phyloP scores from a whole-genome alignment of 129 eudicot genomes.

The Rutidosis leptorrhynchoides region DNA sequence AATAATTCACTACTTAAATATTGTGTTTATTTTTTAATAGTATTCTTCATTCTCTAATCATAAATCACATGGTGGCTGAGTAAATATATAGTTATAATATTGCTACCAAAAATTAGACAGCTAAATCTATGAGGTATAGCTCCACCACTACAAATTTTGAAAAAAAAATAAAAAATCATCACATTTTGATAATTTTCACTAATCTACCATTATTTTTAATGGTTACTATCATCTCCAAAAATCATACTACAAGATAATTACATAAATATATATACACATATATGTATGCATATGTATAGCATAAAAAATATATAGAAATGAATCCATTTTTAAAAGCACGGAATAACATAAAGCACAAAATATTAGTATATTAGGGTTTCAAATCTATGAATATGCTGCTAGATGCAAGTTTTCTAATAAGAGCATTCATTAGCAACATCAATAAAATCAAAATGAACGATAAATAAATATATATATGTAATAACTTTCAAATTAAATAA shows the following conservation, averaged over 20 bases:
- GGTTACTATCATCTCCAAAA: slow-evolving; percentile 1
- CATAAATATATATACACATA: background rate
- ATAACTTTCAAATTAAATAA: slow-evolving; percentile 7
- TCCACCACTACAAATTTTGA: background rate
- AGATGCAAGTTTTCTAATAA: slow-evolving; percentile 22
- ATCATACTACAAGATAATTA: background rate
- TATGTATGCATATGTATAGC: no score
- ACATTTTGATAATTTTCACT: background rate
- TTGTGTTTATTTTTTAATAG: no score
- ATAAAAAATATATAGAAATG: no score
- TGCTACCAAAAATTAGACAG: no score
- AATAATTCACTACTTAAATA: no score
- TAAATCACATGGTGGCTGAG: background rate
- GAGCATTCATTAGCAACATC: background rate
- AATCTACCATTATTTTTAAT: background rate
- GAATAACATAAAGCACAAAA: slow-evolving; percentile 10
- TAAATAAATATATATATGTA: background rate
- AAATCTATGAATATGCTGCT: background rate
- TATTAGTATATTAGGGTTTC: slow-evolving; percentile 21
- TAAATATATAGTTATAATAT: background rate
- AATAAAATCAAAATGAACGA: slow-evolving; percentile 5
- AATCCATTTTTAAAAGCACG: background rate
- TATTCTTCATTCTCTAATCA: background rate
- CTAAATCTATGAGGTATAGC: background rate
- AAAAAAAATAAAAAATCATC: background rate